These are phyloP conservation scores for Phaeosphaeriaceae sp. DNA, from an alignment of 2,329 filamentous ascomycete genomes.

Conservation along the genomic window DNA sequence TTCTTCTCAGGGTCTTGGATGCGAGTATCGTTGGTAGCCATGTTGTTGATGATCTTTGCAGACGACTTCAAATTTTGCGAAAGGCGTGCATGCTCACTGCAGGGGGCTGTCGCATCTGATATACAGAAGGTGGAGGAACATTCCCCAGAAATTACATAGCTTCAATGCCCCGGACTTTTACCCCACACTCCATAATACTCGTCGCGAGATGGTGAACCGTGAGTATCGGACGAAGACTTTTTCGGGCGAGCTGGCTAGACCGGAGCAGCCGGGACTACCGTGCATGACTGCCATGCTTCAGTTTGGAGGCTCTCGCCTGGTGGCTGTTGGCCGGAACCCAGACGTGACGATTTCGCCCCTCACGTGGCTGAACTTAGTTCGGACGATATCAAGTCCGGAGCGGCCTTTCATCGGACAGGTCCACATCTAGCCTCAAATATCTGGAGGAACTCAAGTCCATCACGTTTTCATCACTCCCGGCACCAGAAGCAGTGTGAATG, in stretches of 20 bases:
- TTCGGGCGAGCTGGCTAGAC: neutral
- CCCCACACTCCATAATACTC: conserved; percentile 23
- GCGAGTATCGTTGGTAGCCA: conserved; percentile 12
- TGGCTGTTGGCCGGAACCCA: neutral
- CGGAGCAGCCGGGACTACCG: neutral
- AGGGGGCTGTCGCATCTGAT: conserved; percentile 14
- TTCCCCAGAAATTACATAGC: conserved; percentile 26
- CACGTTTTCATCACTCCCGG: neutral
- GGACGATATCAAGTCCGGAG: conserved; percentile 18
- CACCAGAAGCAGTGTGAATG: neutral
- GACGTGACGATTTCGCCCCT: neutral
- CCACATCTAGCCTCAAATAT: neutral
- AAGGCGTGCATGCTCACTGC: neutral
- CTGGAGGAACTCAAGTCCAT: neutral
- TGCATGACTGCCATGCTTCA: neutral
- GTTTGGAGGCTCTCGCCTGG: neutral
- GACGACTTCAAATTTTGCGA: neutral
- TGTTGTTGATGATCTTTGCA: conserved; percentile 7
- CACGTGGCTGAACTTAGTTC: conserved; percentile 10
- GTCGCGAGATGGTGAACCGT: conserved; percentile 4
- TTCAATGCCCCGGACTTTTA: conserved; percentile 26
- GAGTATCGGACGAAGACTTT: conserved; percentile 7
- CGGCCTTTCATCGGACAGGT: neutral
- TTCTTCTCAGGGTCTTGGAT: conserved; percentile 25
- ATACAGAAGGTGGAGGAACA: conserved; percentile 24